Percentiles rank a stretch among this genome's conserved stretches.
Conservation (phyloP, 140 eudicot genomes). For the Stevia rebaudiana region DNA sequence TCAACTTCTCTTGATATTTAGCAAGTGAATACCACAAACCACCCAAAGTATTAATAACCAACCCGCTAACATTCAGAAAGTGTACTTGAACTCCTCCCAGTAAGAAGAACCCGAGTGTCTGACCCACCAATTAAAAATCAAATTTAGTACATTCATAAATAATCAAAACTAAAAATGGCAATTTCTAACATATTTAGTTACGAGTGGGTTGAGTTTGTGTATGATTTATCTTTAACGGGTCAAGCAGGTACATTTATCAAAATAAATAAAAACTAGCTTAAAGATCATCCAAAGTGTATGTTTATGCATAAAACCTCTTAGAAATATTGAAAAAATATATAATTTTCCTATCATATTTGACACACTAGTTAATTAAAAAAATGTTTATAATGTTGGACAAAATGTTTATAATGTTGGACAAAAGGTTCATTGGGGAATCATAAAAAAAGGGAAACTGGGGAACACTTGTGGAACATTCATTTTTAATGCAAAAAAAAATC, state of each 20-base stretch:
- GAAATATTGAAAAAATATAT: not conserved
- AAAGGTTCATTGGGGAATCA: too few species aligned
- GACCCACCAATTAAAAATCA: slow-evolving; percentile 19
- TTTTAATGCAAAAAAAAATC: too few species aligned
- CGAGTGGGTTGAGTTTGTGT: not conserved
- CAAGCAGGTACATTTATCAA: not conserved
- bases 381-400: too few species aligned
- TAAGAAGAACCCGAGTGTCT: slow-evolving; percentile 83
- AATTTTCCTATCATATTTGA: not conserved
- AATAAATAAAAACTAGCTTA: not conserved
- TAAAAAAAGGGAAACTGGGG: too few species aligned
- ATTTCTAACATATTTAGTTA: not conserved
- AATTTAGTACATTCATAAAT: not conserved
- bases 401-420: not conserved
- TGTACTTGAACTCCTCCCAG: slow-evolving; percentile 92
- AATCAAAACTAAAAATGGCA: not conserved
- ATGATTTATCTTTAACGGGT: not conserved
- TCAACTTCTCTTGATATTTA: slow-evolving; percentile 70
- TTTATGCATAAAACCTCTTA: too few species aligned
- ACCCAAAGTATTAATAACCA: slow-evolving; percentile 87
- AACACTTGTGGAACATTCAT: too few species aligned
- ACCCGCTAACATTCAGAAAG: slow-evolving; percentile 68
- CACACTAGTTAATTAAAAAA: not conserved
- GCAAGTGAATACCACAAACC: slow-evolving; percentile 94
- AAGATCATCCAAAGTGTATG: not conserved